Evolutionary conservation across 306 rosid genomes (phyloP).

Genomic region (Crataegus laevigata): DNA sequence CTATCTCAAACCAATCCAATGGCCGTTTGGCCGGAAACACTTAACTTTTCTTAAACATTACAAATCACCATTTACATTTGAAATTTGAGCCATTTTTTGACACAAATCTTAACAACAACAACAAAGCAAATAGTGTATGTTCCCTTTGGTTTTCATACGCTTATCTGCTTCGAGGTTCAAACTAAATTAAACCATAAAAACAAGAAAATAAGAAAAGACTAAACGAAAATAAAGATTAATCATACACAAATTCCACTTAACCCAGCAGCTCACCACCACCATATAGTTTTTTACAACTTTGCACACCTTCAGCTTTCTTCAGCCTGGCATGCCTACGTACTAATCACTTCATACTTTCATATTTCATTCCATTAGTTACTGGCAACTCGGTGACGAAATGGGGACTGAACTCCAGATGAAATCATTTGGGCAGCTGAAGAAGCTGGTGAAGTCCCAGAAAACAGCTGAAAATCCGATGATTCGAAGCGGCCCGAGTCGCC

Average conservation of each 20-base stretch:
- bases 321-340: background rate
- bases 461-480: constrained; percentile 25
- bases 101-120: constrained; percentile 1
- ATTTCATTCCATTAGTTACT: background rate
- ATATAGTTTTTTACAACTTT: background rate
- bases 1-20: background rate
- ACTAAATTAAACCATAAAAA: constrained; percentile 2
- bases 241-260: background rate
- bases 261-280: background rate
- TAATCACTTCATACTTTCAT: background rate
- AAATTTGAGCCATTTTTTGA: constrained; percentile 3
- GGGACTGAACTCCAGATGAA: constrained; percentile 55
- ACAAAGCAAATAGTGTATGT: constrained; percentile 17
- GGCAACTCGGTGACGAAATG: constrained; percentile 44
- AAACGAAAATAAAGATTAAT: background rate
- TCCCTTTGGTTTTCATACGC: constrained; percentile 34
- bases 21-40: constrained; percentile 30
- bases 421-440: constrained; percentile 37
- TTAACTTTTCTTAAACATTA: constrained; percentile 14
- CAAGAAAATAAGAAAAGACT: background rate
- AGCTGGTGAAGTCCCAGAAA: constrained; percentile 33
- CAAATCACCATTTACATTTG: constrained; percentile 32
- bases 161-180: constrained; percentile 16
- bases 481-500: constrained; percentile 34
- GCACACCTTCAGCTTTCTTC: constrained; percentile 26